phyloP scores from a whole-genome alignment of 805 yeast genomes.

The Yamadazyma akitaensis region DNA sequence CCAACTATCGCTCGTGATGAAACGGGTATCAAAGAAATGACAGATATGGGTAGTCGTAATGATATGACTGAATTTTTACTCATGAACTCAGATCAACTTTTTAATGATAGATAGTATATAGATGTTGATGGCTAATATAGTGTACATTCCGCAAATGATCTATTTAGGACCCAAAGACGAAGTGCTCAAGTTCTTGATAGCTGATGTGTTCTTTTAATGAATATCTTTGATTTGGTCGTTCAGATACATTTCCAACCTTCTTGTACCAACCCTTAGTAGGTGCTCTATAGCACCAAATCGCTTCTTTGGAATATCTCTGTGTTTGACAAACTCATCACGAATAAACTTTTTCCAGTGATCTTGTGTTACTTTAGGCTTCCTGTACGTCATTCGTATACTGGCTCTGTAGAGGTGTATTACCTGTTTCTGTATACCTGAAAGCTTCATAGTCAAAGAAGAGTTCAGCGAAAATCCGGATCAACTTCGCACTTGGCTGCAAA shows the following conservation, averaged over 20 bases:
- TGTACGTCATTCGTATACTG: conserved; percentile 43
- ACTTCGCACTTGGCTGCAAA: background rate
- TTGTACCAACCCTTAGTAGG: conserved; percentile 70
- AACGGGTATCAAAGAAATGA: conserved; percentile 75
- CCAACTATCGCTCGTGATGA: conserved; percentile 84
- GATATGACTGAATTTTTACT: conserved; percentile 73
- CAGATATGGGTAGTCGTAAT: conserved; percentile 79
- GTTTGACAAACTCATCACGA: conserved; percentile 61
- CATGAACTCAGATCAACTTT: conserved; percentile 32
- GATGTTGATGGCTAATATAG: background rate
- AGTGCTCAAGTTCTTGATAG: background rate
- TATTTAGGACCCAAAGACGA: background rate
- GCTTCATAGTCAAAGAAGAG: conserved; percentile 13
- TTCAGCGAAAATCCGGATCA: background rate
- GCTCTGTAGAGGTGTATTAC: conserved; percentile 49
- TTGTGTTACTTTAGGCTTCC: conserved; percentile 48
- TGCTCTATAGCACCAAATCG: conserved; percentile 87
- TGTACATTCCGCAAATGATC: background rate
- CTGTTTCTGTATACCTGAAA: conserved; percentile 44
- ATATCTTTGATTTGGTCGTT: conserved; percentile 71
- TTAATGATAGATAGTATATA: conserved; percentile 3
- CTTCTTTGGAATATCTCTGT: conserved; percentile 58
- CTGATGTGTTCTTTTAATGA: conserved; percentile 15
- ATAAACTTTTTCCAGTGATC: conserved; percentile 43
- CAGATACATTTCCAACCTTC: conserved; percentile 68